Percentiles rank a stretch among this genome's conserved stretches.
Evolutionary conservation across 495 filamentous ascomycete genomes (phyloP).

Genomic region (Aspergillus haitiensis): DNA sequence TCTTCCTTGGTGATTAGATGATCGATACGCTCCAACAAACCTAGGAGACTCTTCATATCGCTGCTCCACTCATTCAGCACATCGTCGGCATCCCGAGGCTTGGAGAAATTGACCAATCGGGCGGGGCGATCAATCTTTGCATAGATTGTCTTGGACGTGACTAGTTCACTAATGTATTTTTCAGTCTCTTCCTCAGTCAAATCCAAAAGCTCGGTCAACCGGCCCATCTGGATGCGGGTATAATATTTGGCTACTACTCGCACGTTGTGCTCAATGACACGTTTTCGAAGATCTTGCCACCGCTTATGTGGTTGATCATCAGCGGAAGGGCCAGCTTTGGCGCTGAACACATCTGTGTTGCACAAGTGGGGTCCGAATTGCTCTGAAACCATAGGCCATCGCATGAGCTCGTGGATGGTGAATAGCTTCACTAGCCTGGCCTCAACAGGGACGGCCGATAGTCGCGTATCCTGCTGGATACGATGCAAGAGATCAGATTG

Average conservation of each 20-base stretch:
- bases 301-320: conserved; percentile 77
- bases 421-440: conserved; percentile 85
- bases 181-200: conserved; percentile 94
- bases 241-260: conserved; percentile 98
- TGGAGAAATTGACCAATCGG: conserved; percentile 85
- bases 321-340: conserved; percentile 54
- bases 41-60: conserved; percentile 96
- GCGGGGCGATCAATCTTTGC: conserved; percentile 97
- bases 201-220: conserved; percentile 85
- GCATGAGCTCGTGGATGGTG: conserved; percentile 95
- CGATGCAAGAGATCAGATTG: conserved; percentile 96
- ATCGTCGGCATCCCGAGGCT: conserved; percentile 93
- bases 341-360: conserved; percentile 80
- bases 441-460: conserved; percentile 68
- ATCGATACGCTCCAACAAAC: conserved; percentile 89
- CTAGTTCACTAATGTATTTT: conserved; percentile 93
- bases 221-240: conserved; percentile 89
- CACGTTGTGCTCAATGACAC: conserved; percentile 98
- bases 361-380: conserved; percentile 87
- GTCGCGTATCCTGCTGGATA: conserved; percentile 67
- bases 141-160: conserved; percentile 94
- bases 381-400: conserved; percentile 89
- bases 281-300: conserved; percentile 93
- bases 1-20: conserved; percentile 99
- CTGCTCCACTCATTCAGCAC: conserved; percentile 98